Evolutionary conservation across 352 stramenopile species (phyloP).

Genomic region (Phytophthora nicotianae): DNA sequence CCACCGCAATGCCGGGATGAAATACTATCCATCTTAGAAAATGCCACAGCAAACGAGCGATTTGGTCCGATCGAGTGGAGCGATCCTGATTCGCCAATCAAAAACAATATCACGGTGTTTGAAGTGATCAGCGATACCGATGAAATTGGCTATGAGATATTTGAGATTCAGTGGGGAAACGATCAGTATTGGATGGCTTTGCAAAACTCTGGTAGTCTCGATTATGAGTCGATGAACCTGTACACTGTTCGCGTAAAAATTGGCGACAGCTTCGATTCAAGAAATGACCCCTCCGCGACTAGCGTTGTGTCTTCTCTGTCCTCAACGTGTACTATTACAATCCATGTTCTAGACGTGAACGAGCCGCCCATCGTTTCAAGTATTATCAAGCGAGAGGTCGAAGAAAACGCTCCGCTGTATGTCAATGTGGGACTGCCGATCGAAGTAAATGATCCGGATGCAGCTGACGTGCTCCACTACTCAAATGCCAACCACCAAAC

Average conservation of each 20-base stretch:
- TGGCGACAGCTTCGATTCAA: constrained; percentile 24
- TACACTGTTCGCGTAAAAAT: constrained; percentile 21
- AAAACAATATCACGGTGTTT: constrained; percentile 56
- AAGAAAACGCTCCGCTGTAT: constrained; percentile 43
- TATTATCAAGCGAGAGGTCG: constrained; percentile 26
- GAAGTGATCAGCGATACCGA: constrained; percentile 35
- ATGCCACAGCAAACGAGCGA: constrained; percentile 18
- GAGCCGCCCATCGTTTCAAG: constrained; percentile 44
- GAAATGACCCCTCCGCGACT: constrained; percentile 11
- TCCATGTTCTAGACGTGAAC: constrained; percentile 53
- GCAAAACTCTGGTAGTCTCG: constrained; percentile 7
- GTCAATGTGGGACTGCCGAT: constrained; percentile 16
- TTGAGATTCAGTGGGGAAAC: constrained; percentile 10
- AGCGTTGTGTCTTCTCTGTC: constrained; percentile 43
- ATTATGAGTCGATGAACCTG: constrained; percentile 19
- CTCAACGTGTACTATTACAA: constrained; percentile 38
- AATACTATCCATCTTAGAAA: constrained; percentile 36
- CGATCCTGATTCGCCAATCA: constrained; percentile 39
- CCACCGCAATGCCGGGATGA: constrained; percentile 14
- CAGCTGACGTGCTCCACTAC: constrained; percentile 17
- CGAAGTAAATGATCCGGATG: constrained; percentile 26
- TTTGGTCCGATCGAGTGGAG: constrained; percentile 45
- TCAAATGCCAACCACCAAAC: constrained; percentile 1
- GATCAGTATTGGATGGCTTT: constrained; percentile 27
- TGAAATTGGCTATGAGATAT: constrained; percentile 15